These are phyloP conservation scores for Iris macrosiphon DNA, from an alignment of 106 monocot species.

Conservation along the genomic window DNA sequence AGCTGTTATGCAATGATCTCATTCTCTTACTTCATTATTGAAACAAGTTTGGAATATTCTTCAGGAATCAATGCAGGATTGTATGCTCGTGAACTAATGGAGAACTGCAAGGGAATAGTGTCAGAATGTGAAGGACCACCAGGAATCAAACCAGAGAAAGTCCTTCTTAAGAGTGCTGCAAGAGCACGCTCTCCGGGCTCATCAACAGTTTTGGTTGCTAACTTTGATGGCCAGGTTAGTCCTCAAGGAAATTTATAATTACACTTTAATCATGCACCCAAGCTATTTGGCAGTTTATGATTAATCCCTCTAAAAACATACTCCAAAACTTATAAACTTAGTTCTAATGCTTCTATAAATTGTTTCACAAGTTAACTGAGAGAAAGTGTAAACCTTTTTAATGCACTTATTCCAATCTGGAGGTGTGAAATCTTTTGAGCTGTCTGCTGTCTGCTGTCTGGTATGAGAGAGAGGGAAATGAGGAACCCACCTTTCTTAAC, in stretches of 20 bases:
- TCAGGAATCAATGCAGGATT: slow-evolving; percentile 93
- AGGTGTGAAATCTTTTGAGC: too few species aligned
- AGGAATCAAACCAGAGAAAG: slow-evolving; percentile 36
- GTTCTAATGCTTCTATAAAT: too few species aligned
- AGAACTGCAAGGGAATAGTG: slow-evolving; percentile 55
- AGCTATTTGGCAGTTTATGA: background rate
- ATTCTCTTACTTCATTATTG: background rate
- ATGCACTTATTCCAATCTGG: too few species aligned
- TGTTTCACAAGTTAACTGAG: too few species aligned
- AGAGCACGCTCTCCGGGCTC: slow-evolving; percentile 73
- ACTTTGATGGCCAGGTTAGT: slow-evolving; percentile 80
- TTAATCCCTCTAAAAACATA: too few species aligned
- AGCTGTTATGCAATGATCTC: background rate
- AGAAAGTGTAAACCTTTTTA: too few species aligned
- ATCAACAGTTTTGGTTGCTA: slow-evolving; percentile 75
- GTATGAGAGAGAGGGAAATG: too few species aligned
- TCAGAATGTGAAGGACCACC: slow-evolving; percentile 25
- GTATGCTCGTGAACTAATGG: slow-evolving; percentile 92
- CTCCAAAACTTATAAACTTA: too few species aligned
- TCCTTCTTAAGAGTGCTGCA: slow-evolving; percentile 56
- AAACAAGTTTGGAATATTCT: too few species aligned
- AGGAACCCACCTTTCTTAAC: too few species aligned
- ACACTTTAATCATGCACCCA: background rate
- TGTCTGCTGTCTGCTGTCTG: too few species aligned
- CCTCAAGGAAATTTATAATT: background rate